These are phyloP conservation scores for Cercospora sp. DNA, from an alignment of 2,329 filamentous ascomycete genomes.

Conservation along the genomic window DNA sequence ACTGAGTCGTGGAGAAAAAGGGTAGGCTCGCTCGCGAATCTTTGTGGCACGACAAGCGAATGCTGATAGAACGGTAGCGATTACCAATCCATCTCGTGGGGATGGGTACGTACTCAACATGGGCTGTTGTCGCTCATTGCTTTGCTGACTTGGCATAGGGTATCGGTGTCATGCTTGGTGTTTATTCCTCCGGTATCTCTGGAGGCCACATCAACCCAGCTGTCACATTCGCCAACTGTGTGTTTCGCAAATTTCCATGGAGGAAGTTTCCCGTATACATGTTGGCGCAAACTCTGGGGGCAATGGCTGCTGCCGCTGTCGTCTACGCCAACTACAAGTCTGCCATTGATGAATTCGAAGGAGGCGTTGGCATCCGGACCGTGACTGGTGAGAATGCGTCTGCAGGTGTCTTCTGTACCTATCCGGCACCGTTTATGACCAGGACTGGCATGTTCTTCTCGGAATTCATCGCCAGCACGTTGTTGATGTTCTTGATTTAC, in stretches of 20 bases:
- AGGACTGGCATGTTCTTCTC: slow-evolving; percentile 69
- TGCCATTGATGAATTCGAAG: slow-evolving; percentile 43
- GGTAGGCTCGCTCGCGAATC: slow-evolving; percentile 27
- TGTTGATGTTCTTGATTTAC: slow-evolving; percentile 72
- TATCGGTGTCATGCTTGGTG: slow-evolving; percentile 67
- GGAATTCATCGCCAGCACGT: slow-evolving; percentile 66
- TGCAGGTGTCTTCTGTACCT: slow-evolving; percentile 72
- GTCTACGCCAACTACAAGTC: slow-evolving; percentile 48
- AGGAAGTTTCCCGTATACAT: slow-evolving; percentile 68
- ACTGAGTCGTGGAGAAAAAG: slow-evolving; percentile 54
- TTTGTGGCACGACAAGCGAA: not conserved
- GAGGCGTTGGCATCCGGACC: slow-evolving; percentile 59
- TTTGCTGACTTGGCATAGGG: slow-evolving; percentile 39
- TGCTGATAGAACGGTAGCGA: slow-evolving; percentile 22
- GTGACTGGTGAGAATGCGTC: slow-evolving; percentile 60
- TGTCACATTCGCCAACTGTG: slow-evolving; percentile 69
- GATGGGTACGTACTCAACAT: slow-evolving; percentile 28
- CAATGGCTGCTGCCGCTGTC: slow-evolving; percentile 57
- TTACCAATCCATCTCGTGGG: slow-evolving; percentile 52
- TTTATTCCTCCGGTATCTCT: slow-evolving; percentile 38
- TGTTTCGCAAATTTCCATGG: slow-evolving; percentile 60
- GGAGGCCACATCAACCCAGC: slow-evolving; percentile 49
- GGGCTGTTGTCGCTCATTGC: slow-evolving; percentile 5
- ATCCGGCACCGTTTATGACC: slow-evolving; percentile 66
- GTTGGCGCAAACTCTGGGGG: slow-evolving; percentile 58